Conservation (phyloP, 768 basidiomycete genomes). For the Podaxis sp. region DNA sequence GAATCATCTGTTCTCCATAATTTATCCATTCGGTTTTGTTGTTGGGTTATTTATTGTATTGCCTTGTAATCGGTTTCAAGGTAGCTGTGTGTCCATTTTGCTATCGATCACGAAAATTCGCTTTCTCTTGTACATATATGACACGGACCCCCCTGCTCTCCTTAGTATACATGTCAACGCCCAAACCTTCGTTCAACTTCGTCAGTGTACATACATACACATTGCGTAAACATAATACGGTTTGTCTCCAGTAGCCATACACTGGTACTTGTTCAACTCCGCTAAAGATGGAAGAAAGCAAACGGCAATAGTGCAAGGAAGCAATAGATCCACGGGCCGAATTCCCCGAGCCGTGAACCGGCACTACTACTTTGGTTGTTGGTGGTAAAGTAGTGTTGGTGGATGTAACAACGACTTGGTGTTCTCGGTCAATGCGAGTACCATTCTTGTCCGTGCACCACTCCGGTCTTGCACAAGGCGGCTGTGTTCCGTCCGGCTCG, state of each 20-base stretch:
- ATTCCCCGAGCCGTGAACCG: not conserved
- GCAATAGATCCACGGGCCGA: not conserved
- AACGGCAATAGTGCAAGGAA: not conserved
- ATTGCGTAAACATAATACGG: not conserved
- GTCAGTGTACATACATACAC: not conserved
- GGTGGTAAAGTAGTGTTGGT: not conserved
- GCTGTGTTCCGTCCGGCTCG: constrained; percentile 58
- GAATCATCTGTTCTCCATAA: not conserved
- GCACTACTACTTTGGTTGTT: not conserved
- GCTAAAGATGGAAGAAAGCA: not conserved
- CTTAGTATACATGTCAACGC: not conserved
- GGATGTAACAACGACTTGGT: constrained; percentile 26
- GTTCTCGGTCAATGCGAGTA: constrained; percentile 30
- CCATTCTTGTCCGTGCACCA: constrained; percentile 66
- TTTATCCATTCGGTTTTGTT: not conserved
- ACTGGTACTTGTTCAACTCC: not conserved
- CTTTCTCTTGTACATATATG: not conserved
- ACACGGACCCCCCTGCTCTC: not conserved
- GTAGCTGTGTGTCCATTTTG: not conserved
- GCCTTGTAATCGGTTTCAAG: not conserved
- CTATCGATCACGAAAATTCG: not conserved
- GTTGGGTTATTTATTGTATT: not conserved
- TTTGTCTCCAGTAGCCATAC: not conserved
- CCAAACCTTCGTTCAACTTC: not conserved
- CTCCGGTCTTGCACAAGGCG: constrained; percentile 53